phyloP scores from a whole-genome alignment of 192 early-diverging fungal genomes.

The Phlyctochytrium planicorne region DNA sequence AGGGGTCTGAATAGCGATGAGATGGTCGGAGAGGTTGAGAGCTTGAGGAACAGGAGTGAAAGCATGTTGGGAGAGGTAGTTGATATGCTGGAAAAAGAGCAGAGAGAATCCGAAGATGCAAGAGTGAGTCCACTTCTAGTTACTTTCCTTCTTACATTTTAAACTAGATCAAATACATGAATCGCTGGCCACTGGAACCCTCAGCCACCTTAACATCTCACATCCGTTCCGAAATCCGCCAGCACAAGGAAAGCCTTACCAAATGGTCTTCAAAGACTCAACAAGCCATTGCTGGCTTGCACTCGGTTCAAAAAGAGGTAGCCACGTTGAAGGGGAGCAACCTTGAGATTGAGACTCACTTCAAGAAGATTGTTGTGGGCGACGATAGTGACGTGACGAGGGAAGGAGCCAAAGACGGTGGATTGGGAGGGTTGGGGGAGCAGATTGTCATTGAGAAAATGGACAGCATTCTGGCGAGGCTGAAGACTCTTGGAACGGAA shows the following conservation, averaged over 20 bases:
- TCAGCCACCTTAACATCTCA: slow-evolving; percentile 69
- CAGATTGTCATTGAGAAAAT: slow-evolving; percentile 61
- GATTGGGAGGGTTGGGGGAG: slow-evolving; percentile 53
- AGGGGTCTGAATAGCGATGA: slow-evolving; percentile 34
- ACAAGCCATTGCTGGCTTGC: slow-evolving; percentile 22
- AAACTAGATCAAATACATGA: slow-evolving; percentile 61
- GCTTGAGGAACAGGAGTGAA: slow-evolving; percentile 59
- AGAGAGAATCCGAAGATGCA: slow-evolving; percentile 74
- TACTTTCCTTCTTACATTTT: not conserved
- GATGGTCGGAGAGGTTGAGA: slow-evolving; percentile 66
- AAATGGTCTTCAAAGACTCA: slow-evolving; percentile 63
- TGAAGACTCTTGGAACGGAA: slow-evolving; percentile 71
- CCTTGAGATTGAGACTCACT: slow-evolving; percentile 44
- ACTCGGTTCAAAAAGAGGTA: slow-evolving; percentile 31
- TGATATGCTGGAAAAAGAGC: slow-evolving; percentile 79
- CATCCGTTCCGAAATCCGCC: slow-evolving; percentile 74
- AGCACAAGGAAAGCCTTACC: slow-evolving; percentile 75
- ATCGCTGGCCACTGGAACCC: slow-evolving; percentile 81
- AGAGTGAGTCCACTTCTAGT: slow-evolving; percentile 49
- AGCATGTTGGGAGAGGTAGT: slow-evolving; percentile 66
- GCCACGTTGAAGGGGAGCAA: slow-evolving; percentile 41
- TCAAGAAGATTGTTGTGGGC: slow-evolving; percentile 39
- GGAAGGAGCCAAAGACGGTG: slow-evolving; percentile 17
- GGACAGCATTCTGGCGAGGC: slow-evolving; percentile 59
- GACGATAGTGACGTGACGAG: slow-evolving; percentile 45